Conservation (phyloP, 129 eudicot species). For the Gnaphalium uliginosum region DNA sequence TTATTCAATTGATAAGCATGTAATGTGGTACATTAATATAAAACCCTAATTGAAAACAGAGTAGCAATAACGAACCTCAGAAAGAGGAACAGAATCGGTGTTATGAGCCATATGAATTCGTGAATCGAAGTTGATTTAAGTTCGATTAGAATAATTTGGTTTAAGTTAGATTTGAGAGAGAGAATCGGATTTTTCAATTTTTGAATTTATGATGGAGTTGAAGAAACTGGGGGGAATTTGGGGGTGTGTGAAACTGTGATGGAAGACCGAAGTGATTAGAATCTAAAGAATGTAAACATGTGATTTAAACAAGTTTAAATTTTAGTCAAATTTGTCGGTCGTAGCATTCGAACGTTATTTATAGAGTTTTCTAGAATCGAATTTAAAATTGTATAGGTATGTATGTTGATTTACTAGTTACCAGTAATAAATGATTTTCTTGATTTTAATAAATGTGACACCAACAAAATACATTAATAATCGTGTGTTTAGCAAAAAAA, state of each 20-base stretch:
- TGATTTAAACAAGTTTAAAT: neutral
- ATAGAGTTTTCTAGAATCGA: neutral
- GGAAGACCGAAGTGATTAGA: neutral
- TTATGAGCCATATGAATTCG: conserved; percentile 27
- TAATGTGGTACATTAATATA: neutral
- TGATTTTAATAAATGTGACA: no score
- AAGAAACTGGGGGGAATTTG: conserved; percentile 25
- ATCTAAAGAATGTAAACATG: neutral
- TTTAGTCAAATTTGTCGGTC: conserved; percentile 13
- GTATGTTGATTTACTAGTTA: no score
- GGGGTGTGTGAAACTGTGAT: neutral
- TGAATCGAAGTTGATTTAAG: conserved; percentile 11
- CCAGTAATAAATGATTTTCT: no score
- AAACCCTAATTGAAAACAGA: conserved; percentile 4
- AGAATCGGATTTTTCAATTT: conserved; percentile 21
- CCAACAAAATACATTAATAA: no score
- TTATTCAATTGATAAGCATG: neutral
- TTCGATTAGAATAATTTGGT: conserved; percentile 2
- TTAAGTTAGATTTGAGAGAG: conserved; percentile 5
- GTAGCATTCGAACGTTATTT: conserved; percentile 3
- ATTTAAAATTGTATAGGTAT: neutral
- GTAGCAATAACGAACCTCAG: conserved; percentile 4
- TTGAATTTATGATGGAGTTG: neutral
- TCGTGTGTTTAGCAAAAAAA: no score
- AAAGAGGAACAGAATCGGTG: conserved; percentile 29